These are phyloP conservation scores for Amoebophrya sp. DNA, from an alignment of 169 alveolate genomes.

Conservation along the genomic window DNA sequence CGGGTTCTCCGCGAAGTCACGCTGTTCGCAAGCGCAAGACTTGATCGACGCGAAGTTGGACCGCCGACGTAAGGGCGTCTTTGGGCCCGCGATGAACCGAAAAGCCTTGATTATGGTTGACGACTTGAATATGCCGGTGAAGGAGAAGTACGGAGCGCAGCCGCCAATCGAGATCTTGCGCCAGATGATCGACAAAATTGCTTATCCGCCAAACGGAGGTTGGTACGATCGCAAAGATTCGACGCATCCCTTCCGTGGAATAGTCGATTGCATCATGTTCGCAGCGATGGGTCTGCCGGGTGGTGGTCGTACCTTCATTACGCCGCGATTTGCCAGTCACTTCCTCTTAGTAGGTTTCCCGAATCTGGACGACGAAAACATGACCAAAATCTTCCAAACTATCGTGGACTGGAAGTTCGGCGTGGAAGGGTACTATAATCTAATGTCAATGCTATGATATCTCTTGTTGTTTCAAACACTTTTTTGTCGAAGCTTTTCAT, in stretches of 20 bases:
- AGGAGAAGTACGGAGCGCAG: slow-evolving; percentile 84
- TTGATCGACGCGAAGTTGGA: slow-evolving; percentile 64
- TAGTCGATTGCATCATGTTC: slow-evolving; percentile 78
- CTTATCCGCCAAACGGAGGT: slow-evolving; percentile 74
- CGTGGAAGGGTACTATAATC: slow-evolving; percentile 31
- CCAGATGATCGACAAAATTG: slow-evolving; percentile 80
- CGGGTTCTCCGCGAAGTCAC: slow-evolving; percentile 58
- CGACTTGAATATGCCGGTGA: slow-evolving; percentile 88
- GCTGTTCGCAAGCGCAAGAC: slow-evolving; percentile 54
- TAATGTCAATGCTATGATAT: no score
- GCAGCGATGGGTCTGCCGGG: slow-evolving; percentile 72
- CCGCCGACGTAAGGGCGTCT: slow-evolving; percentile 81
- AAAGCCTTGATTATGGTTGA: slow-evolving; percentile 78
- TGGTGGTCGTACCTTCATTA: slow-evolving; percentile 81
- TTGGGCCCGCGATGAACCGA: slow-evolving; percentile 81
- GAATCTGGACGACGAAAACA: slow-evolving; percentile 77
- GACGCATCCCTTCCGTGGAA: slow-evolving; percentile 76
- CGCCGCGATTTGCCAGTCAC: slow-evolving; percentile 70
- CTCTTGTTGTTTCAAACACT: no score
- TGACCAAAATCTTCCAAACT: slow-evolving; percentile 72
- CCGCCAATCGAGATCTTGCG: slow-evolving; percentile 83
- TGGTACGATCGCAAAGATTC: slow-evolving; percentile 75
- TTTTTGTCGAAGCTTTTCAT: no score
- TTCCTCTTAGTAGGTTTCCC: slow-evolving; percentile 72
- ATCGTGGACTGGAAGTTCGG: slow-evolving; percentile 70